These are phyloP conservation scores for Metarhizium anisopliae DNA, from an alignment of 2,329 filamentous ascomycete species.

Conservation along the genomic window DNA sequence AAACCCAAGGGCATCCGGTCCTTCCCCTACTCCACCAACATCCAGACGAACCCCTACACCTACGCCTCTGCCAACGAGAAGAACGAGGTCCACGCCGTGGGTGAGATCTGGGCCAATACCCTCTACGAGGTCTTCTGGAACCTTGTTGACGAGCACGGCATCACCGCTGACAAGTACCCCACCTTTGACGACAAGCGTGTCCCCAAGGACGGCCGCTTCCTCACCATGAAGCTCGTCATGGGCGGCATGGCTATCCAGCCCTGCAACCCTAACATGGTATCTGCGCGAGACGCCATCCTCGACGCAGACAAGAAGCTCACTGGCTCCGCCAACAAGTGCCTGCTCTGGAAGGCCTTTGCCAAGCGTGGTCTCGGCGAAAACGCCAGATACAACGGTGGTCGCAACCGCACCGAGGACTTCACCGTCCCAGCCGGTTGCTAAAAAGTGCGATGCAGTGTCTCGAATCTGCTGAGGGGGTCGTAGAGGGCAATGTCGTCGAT, in stretches of 20 bases:
- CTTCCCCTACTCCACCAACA: constrained; percentile 42
- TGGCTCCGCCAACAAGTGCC: constrained; percentile 38
- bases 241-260: constrained; percentile 46
- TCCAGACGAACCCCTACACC: constrained; percentile 39
- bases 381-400: constrained; percentile 19
- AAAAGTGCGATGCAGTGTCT: not conserved
- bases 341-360: constrained; percentile 46
- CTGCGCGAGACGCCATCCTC: constrained; percentile 44
- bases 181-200: constrained; percentile 32
- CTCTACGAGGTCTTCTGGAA: constrained; percentile 51
- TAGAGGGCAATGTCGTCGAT: no score
- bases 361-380: constrained; percentile 43
- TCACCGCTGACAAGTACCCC: constrained; percentile 33
- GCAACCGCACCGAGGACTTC: constrained; percentile 23
- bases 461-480: not conserved
- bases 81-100: constrained; percentile 35
- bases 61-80: constrained; percentile 34
- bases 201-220: constrained; percentile 42
- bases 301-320: constrained; percentile 45
- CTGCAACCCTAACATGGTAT: constrained; percentile 44
- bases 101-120: constrained; percentile 42
- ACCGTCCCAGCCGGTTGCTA: constrained; percentile 16
- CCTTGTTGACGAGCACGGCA: constrained; percentile 46
- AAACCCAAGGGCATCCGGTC: constrained; percentile 35
- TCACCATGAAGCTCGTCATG: constrained; percentile 42